These are phyloP conservation scores for Venturia asperata DNA, from an alignment of 2,329 filamentous ascomycete genomes.

Conservation along the genomic window DNA sequence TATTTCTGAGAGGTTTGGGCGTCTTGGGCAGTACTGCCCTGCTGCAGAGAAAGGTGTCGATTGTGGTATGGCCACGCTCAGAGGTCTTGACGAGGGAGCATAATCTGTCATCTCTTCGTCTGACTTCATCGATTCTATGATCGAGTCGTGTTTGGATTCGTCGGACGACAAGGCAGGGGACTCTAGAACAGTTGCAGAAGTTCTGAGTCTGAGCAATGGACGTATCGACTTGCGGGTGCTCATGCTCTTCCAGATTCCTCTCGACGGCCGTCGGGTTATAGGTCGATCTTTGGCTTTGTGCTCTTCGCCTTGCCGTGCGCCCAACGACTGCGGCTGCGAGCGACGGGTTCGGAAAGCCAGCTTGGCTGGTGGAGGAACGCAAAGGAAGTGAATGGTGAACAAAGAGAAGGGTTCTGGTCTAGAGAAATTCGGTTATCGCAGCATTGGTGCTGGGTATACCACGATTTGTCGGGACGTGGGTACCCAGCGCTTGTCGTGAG, in stretches of 20 bases:
- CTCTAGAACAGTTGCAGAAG: constrained; percentile 10
- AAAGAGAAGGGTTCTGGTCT: not conserved
- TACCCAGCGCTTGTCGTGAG: not conserved
- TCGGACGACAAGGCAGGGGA: constrained; percentile 12
- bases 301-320: constrained; percentile 16
- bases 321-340: constrained; percentile 17
- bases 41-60: constrained; percentile 30
- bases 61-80: constrained; percentile 44
- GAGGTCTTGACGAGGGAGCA: constrained; percentile 35
- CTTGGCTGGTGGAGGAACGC: constrained; percentile 17
- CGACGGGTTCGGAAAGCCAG: constrained; percentile 19
- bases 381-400: constrained; percentile 17
- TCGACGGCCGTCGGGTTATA: not conserved
- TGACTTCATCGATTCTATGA: constrained; percentile 40
- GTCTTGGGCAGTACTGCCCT: constrained; percentile 49
- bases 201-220: constrained; percentile 13
- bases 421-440: not conserved
- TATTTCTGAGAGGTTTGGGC: constrained; percentile 78
- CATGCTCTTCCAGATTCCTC: constrained; percentile 21
- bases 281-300: constrained; percentile 18
- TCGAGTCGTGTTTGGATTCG: constrained; percentile 17
- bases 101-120: constrained; percentile 44
- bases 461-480: not conserved
- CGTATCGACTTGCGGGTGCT: constrained; percentile 17
- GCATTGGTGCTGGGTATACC: constrained; percentile 9